Conservation (phyloP, 257 asterid genomes). For the Ilex aquifolium region DNA sequence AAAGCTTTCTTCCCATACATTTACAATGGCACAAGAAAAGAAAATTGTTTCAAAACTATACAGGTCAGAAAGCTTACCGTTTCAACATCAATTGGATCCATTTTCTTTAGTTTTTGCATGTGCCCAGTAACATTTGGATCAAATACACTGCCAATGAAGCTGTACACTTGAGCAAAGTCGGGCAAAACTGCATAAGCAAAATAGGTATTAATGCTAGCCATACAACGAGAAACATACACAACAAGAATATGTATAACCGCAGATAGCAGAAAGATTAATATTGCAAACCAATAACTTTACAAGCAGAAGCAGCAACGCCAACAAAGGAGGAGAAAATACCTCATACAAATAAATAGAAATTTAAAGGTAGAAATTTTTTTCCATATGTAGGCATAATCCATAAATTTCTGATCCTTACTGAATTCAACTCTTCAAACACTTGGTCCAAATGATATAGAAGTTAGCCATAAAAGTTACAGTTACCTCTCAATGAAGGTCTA, state of each 20-base stretch:
- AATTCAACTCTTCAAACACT: too few species aligned
- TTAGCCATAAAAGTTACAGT: neutral
- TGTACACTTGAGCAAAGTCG: conserved; percentile 85
- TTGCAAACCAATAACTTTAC: too few species aligned
- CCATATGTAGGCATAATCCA: too few species aligned
- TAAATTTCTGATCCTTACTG: too few species aligned
- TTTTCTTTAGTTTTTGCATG: conserved; percentile 69
- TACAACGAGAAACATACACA: neutral
- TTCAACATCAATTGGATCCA: conserved; percentile 94
- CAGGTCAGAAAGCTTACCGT: conserved; percentile 58
- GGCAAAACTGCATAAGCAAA: conserved; percentile 72
- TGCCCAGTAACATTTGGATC: conserved; percentile 76
- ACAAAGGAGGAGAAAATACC: too few species aligned
- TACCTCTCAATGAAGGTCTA: conserved; percentile 28
- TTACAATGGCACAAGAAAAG: conserved; percentile 7
- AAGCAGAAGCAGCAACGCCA: too few species aligned
- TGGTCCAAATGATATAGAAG: too few species aligned
- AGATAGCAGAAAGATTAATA: neutral
- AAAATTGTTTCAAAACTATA: neutral
- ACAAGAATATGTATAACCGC: neutral
- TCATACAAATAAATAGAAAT: too few species aligned
- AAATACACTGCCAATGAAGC: conserved; percentile 86
- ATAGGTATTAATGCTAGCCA: neutral
- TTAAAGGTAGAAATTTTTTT: too few species aligned
- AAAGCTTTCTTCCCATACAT: neutral